Conservation (phyloP, 208 protist species). For the Porcisia hertigi region DNA sequence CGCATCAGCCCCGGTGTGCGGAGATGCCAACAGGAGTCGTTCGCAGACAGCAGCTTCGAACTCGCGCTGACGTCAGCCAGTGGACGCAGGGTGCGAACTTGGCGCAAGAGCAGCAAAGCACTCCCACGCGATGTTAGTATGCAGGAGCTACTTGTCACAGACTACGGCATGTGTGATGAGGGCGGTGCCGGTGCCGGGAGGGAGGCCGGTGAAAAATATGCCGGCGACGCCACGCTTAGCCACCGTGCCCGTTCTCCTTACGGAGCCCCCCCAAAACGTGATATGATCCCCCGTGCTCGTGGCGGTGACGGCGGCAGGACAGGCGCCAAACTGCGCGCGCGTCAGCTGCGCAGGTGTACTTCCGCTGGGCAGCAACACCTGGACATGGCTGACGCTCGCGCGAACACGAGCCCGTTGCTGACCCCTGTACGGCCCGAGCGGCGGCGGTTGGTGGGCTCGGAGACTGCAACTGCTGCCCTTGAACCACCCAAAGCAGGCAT, state of each 20-base stretch:
- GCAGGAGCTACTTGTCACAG: constrained; percentile 13
- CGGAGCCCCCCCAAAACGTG: neutral
- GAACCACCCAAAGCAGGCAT: neutral
- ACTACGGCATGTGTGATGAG: constrained; percentile 10
- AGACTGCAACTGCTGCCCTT: neutral
- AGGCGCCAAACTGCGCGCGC: constrained; percentile 16
- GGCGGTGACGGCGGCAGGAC: constrained; percentile 5
- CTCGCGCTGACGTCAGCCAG: neutral
- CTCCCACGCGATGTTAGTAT: constrained; percentile 32
- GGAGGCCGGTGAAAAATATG: neutral
- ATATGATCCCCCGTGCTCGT: neutral
- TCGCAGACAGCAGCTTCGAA: neutral
- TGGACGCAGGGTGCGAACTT: neutral
- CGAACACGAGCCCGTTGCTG: neutral
- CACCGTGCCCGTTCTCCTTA: neutral
- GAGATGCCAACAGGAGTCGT: neutral
- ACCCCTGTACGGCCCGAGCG: neutral
- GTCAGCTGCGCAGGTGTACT: constrained; percentile 36
- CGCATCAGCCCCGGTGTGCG: neutral
- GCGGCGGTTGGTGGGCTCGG: neutral
- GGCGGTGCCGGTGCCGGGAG: neutral
- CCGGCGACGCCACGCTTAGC: neutral
- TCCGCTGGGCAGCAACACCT: neutral
- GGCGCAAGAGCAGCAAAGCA: neutral
- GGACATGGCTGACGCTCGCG: neutral